Evolutionary conservation across 2,329 filamentous ascomycete species (phyloP), one percentile per base, ranked within the genome.

Genomic region (Talaromyces sp.): DNA sequence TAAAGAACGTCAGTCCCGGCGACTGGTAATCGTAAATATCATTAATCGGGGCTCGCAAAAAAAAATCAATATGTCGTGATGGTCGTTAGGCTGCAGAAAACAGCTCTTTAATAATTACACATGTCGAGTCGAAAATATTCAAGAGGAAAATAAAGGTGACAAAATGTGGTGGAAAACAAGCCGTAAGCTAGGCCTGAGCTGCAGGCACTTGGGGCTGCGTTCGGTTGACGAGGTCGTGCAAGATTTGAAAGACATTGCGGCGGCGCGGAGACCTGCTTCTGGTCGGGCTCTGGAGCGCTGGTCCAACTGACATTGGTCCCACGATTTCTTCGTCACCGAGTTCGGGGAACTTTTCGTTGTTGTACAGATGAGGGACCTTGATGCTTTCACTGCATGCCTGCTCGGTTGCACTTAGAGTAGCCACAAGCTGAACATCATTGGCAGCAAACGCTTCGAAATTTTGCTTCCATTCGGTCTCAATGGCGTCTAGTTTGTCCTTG

Each of bases 251-350:
- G 64, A 81, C 75, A 52, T 72, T 76, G 60, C 78, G 76, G 65
- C 79, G 78, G 65, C 71, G 76, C 55, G 75, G 67, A 7, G 75
- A 75, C 28, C 70, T 76, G 62, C 70, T 71, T 42, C 76, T 76
- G 61, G 77, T 67, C 63, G 76, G 64, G 65, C 78, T 83, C 68
- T 87, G 60, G 63, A 65, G 67, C 7, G 71, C 72, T 1, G 76
- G 76, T 5, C 73, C 77, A 36, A 79, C 78, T n/a, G 73, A 86
- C 93, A 97, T 96, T 6, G 93, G 93, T 1, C 93, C 93, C 52
- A 97, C 92, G 72, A 97, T 96, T 74, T 96, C 93, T 68, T 93
- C 89, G 69, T 96, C 92, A 58, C 92, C 92, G 34, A 94, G 85
- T 68, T 89, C 87, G 28, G 92, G 92, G 70, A 96, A 97, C 75